Evolutionary conservation across 768 basidiomycete genomes (phyloP).

Genomic region (Hygrophorus pudorinus): DNA sequence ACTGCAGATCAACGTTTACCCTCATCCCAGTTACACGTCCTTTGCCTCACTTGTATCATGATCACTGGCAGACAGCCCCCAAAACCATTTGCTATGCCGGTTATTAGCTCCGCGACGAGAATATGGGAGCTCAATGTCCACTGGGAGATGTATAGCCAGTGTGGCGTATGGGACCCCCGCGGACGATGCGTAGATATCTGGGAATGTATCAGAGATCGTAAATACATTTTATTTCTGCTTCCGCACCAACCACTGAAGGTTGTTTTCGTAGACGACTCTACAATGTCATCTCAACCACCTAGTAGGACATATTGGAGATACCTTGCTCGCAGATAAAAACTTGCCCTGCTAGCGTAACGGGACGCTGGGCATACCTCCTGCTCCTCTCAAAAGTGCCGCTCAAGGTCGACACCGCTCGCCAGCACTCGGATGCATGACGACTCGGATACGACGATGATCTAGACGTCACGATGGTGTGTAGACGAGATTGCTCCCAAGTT

Average conservation of each 20-base stretch:
- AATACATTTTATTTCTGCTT: conserved; percentile 19
- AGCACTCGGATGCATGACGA: too few species aligned
- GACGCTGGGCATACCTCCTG: neutral
- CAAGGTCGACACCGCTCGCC: too few species aligned
- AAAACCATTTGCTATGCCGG: conserved; percentile 16
- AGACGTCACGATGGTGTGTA: too few species aligned
- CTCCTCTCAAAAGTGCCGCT: neutral
- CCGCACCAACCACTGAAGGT: conserved; percentile 3
- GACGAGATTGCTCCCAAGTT: too few species aligned
- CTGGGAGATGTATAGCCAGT: conserved; percentile 58
- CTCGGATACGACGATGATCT: too few species aligned
- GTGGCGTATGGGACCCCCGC: conserved; percentile 61
- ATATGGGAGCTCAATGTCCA: conserved; percentile 63
- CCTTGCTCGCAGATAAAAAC: conserved; percentile 31
- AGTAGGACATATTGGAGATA: conserved; percentile 39
- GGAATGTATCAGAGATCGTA: conserved; percentile 66
- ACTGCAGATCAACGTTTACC: too few species aligned
- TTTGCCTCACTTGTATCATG: too few species aligned
- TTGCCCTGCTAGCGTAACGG: neutral
- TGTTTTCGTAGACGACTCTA: conserved; percentile 43
- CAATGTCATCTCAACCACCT: conserved; percentile 38
- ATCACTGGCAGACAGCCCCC: too few species aligned
- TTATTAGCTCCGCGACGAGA: conserved; percentile 56
- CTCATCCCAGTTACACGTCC: too few species aligned
- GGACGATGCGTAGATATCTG: conserved; percentile 63